Evolutionary conservation across 1,139 yeast genomes (phyloP).

Genomic region (Hyphopichia wangnamkhiaoensis): DNA sequence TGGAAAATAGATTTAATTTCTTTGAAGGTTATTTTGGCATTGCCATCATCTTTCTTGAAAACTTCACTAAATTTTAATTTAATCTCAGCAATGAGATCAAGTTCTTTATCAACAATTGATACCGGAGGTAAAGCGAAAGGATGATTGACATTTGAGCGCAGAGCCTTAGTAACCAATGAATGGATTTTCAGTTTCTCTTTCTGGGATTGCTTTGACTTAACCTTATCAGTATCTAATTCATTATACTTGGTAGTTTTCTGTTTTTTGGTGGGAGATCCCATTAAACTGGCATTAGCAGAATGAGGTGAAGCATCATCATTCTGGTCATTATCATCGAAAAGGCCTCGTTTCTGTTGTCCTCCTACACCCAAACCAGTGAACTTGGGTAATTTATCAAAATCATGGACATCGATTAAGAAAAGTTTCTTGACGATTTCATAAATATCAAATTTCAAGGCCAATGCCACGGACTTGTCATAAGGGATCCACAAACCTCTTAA

Average conservation of each 20-base stretch:
- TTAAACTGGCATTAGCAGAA: conserved; percentile 11
- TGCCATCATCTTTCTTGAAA: conserved; percentile 44
- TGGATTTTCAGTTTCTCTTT: background rate
- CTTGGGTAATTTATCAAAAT: conserved; percentile 41
- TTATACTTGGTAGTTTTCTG: conserved; percentile 13
- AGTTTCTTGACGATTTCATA: conserved; percentile 41
- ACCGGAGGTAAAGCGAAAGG: conserved; percentile 61
- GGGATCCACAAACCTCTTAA: conserved; percentile 47
- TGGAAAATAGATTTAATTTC: conserved; percentile 31
- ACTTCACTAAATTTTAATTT: conserved; percentile 51
- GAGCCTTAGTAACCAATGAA: conserved; percentile 19
- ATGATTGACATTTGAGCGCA: conserved; percentile 40
- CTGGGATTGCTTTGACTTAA: background rate
- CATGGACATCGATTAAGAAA: conserved; percentile 49
- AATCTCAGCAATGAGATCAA: conserved; percentile 48
- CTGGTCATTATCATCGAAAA: conserved; percentile 14
- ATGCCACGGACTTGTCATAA: conserved; percentile 44
- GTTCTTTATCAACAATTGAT: conserved; percentile 28
- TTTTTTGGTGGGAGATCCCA: conserved; percentile 39
- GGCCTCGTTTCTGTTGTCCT: conserved; percentile 10
- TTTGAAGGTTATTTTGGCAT: conserved; percentile 31
- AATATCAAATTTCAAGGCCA: conserved; percentile 44
- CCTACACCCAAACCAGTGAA: conserved; percentile 16
- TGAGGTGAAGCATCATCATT: conserved; percentile 8
- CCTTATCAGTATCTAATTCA: background rate